Evolutionary conservation across 2,329 filamentous ascomycete genomes (phyloP), one percentile per base, ranked within the genome.

Genomic region (Blastomyces emzantsi): DNA sequence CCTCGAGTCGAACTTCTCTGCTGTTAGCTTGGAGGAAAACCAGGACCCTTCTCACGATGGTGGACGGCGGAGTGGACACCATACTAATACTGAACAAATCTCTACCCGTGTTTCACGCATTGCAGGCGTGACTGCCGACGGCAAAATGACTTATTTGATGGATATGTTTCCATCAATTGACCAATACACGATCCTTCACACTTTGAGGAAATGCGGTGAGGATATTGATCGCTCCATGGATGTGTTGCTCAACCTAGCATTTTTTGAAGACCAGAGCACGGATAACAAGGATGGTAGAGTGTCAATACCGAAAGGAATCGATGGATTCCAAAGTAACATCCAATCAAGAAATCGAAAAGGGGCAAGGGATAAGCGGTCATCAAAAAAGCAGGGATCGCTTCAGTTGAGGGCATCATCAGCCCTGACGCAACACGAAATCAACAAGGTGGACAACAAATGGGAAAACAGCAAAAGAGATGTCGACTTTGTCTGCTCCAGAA

Each of bases 191-290:
- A 81, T 96, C 36, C 78, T 79, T 52, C 83, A 87, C 66, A 84
- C 86, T 0, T 76, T 96, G 60, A 85, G 84, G 67, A 90, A 90
- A 70, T 84, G 81, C 39, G 81, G 83, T 13, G 85, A 87, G 0
- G 85, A 90, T 67, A 83, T 90, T 49, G 84, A 87, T 64, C 80
- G 81, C 17, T 85, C 90, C 1, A 86, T 95, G 66, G 91, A 96
- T 69, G 86, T 91, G 64, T 79, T 97, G 15, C 82, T 97, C 41
- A 95, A 89, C 67, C 81, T 90, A 17, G 85, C 89, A 25, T 91
- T 88, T 70, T 86, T 97, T 4, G 85, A 90, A 64, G 85, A 64
- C 63, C 82, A 80, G 0, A 83, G 83, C 0, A 80, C 84, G 62
- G 79, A 83, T 19, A 76, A 75, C 47, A 77, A 80, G 3, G 77